phyloP scores from a whole-genome alignment of 2,329 filamentous ascomycete species.

The Periglandula ipomoeae region DNA sequence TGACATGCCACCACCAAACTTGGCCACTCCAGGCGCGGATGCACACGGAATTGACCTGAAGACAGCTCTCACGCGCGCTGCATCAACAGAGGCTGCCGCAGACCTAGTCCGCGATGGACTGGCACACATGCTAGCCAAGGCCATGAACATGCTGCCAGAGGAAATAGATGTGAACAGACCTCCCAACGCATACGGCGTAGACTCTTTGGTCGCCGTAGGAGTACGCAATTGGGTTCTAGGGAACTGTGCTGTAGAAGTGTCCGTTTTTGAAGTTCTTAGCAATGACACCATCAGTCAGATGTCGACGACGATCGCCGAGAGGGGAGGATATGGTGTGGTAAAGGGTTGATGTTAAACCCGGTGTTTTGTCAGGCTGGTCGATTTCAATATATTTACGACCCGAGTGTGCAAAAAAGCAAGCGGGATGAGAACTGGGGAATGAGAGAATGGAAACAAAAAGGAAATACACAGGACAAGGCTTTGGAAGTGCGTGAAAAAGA shows the following conservation, averaged over 20 bases:
- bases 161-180: conserved; percentile 34
- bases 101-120: conserved; percentile 28
- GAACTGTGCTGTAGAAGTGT: conserved; percentile 33
- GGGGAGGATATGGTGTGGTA: conserved; percentile 19
- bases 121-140: conserved; percentile 31
- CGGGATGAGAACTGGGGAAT: too few species aligned
- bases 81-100: conserved; percentile 19
- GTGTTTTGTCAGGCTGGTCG: too few species aligned
- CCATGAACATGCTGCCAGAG: conserved; percentile 34
- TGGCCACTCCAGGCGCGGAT: conserved; percentile 11
- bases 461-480: too few species aligned
- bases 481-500: too few species aligned
- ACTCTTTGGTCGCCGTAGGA: conserved; percentile 43
- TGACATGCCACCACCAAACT: conserved; percentile 30
- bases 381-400: too few species aligned
- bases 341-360: not conserved
- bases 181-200: conserved; percentile 39
- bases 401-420: too few species aligned
- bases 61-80: conserved; percentile 21
- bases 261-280: conserved; percentile 38
- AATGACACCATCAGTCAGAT: conserved; percentile 31
- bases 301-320: conserved; percentile 25
- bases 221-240: conserved; percentile 41
- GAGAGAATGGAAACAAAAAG: too few species aligned
- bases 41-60: conserved; percentile 19